Evolutionary conservation across 2,329 filamentous ascomycete species (phyloP), one percentile per base, ranked within the genome.

Genomic region (Tolypocladium paradoxum): DNA sequence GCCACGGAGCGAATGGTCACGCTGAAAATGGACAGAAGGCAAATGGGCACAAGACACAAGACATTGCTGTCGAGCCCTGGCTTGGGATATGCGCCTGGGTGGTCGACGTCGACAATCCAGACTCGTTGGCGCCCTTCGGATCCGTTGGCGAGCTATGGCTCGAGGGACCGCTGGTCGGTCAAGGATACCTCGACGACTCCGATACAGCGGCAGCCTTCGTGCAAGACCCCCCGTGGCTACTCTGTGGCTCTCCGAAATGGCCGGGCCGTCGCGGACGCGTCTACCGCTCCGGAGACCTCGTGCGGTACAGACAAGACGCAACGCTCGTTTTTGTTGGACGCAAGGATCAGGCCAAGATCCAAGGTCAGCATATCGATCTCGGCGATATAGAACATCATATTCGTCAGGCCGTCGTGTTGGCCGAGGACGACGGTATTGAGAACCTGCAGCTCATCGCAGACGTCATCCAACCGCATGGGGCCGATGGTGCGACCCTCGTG

Each of bases 311-410:
- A 40, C 60, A 62, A 1, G 55, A 61, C 33, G 60, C 58, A 2
- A 61, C 60, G 29, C 60, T 78, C 7, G 58, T 67, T 0, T 76
- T 73, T 49, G 60, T 77, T 48, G 77, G 76, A 49, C 68, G 78
- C 47, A 76, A 76, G 57, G 69, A 70, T 0, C 78, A 81, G 60
- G 71, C 81, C 50, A 82, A 81, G 59, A 62, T 82, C 16, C 69
- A 72, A 29, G 82, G 82, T 37, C 79, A 73, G 53, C 63, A 77
- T 49, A 65, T 78, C 53, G 81, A 76, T 61, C 67, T 76, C 0
- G 55, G 48, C 2, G 60, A 60, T 7, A 51, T 62, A 9, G 61
- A 62, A 49, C 54, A 51, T 22, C 48, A 56, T 12, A 34, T 55
- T 29, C 48, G 51, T 27, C 45, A 43, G 16, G 52, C 53, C 3